Evolutionary conservation across 805 yeast genomes (phyloP).

Genomic region (Zygotorulaspora sp.): DNA sequence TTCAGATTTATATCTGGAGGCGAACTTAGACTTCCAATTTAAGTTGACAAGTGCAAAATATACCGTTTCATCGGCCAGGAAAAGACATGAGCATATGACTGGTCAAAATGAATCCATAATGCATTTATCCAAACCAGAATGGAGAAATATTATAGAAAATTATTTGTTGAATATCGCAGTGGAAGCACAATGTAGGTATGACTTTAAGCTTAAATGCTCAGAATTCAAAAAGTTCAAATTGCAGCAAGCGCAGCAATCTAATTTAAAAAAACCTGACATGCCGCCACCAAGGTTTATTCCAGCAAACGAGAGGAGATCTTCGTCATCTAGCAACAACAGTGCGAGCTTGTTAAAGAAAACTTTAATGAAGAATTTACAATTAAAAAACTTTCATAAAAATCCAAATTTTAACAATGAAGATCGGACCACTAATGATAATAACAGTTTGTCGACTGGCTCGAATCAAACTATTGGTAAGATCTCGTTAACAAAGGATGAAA

Average conservation of each 20-base stretch:
- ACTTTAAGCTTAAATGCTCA: slow-evolving; percentile 51
- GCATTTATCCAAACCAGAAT: slow-evolving; percentile 51
- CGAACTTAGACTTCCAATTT: slow-evolving; percentile 50
- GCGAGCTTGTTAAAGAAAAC: slow-evolving; percentile 34
- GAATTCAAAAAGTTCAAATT: slow-evolving; percentile 43
- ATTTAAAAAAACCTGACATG: slow-evolving; percentile 32
- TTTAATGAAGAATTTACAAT: slow-evolving; percentile 27
- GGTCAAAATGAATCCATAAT: slow-evolving; percentile 28
- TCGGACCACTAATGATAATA: slow-evolving; percentile 1
- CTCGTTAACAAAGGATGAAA: slow-evolving; percentile 49
- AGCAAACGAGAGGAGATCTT: slow-evolving; percentile 8
- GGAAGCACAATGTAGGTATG: slow-evolving; percentile 65
- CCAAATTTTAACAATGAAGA: slow-evolving; percentile 1
- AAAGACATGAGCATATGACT: slow-evolving; percentile 40
- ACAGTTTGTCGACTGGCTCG: slow-evolving; percentile 14
- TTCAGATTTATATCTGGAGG: slow-evolving; percentile 64
- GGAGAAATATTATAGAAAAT: slow-evolving; percentile 73
- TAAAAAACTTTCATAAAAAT: slow-evolving; percentile 11
- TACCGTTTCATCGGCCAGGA: slow-evolving; percentile 55
- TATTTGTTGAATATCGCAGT: slow-evolving; percentile 60
- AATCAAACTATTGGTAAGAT: slow-evolving; percentile 18
- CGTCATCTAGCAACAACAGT: slow-evolving; percentile 5
- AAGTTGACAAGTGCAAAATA: slow-evolving; percentile 56
- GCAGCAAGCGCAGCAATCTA: slow-evolving; percentile 20
- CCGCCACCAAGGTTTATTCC: slow-evolving; percentile 35